Base-by-base conservation (phyloP, 2,329 filamentous ascomycete genomes). In the Neofusicoccum umdonicola region DNA sequence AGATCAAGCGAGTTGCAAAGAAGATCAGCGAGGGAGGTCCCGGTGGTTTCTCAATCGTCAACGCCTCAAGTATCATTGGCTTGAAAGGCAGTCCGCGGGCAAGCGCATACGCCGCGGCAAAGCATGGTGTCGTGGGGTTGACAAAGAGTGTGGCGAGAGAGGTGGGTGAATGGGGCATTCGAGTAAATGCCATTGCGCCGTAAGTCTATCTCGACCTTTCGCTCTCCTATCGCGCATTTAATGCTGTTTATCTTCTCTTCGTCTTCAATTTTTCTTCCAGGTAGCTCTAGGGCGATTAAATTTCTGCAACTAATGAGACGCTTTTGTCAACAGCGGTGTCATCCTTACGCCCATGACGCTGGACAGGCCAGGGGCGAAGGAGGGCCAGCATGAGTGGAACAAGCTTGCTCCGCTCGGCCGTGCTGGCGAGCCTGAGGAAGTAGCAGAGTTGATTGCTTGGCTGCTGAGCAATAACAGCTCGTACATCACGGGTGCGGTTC, bases 11-110 rank as follows among this genome's bases (percentile, higher is more conserved):
- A 44, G 8, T 17, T 1, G 6, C 17, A 8, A 44, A 27, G 15
- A 31, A 67, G 51, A 0, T 74, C 75, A 0, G 71, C 72, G 56
- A 47, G 17, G 56, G 54, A 35, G 58, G 61, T 22, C 45, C 52
- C 48, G 54, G 41, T 22, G 57, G 19, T 39, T 67, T 57, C 3
- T 34, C 54, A 0, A 78, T 81, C 27, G 77, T 80, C 6, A 79
- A 79, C 66, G 78, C 84, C 34, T 78, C 82, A 31, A 85, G 82
- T 50, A 82, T 83, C 39, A 81, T 84, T 42, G 85, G 85, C 4
- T 70, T 82, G 2, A 77, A 80, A 66, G 81, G 80, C 71, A 78
- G 72, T 60, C 39, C 72, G 6, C 73, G 73, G 13, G 71, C 69
- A 27, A 70, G 74, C 27, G 74, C 75, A 0, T 80, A 80, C 60